Evolutionary conservation across 371 early-diverging fungal genomes (phyloP).

Genomic region (Dinochytrium kinnereticum): DNA sequence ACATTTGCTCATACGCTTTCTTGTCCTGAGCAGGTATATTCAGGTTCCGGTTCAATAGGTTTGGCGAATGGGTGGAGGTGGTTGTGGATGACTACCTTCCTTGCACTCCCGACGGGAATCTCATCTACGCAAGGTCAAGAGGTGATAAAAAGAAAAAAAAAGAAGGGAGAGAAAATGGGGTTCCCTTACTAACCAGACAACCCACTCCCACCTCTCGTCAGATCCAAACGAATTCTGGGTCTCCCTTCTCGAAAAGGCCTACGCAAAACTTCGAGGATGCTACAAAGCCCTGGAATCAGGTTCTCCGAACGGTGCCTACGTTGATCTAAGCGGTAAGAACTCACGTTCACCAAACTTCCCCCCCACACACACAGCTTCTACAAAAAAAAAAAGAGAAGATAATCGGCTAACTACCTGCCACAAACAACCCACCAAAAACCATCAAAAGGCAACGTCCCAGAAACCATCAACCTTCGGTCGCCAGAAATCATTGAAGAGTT

Average conservation of each 20-base stretch:
- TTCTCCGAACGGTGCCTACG: constrained; percentile 52
- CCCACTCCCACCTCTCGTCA: neutral
- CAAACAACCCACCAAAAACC: no score
- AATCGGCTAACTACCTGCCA: no score
- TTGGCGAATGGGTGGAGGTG: constrained; percentile 66
- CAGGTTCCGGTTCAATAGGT: constrained; percentile 57
- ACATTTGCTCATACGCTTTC: no score
- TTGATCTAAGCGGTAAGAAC: constrained; percentile 55
- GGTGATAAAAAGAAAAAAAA: no score
- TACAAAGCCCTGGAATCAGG: constrained; percentile 53
- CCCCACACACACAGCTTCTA: no score
- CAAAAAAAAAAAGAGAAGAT: no score
- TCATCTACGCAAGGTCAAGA: constrained; percentile 54
- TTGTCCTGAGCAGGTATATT: constrained; percentile 47
- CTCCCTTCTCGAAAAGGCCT: constrained; percentile 66
- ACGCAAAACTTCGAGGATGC: constrained; percentile 60
- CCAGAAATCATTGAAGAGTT: constrained; percentile 29
- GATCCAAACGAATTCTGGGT: constrained; percentile 59
- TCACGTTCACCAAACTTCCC: constrained; percentile 26
- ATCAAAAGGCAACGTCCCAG: constrained; percentile 33
- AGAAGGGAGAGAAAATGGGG: no score
- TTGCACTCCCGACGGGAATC: constrained; percentile 41
- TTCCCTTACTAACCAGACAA: no score
- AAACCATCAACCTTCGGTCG: constrained; percentile 30
- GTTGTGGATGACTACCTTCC: constrained; percentile 65